Evolutionary conservation across 306 rosid genomes (phyloP).

Genomic region (Cicer cuneatum): DNA sequence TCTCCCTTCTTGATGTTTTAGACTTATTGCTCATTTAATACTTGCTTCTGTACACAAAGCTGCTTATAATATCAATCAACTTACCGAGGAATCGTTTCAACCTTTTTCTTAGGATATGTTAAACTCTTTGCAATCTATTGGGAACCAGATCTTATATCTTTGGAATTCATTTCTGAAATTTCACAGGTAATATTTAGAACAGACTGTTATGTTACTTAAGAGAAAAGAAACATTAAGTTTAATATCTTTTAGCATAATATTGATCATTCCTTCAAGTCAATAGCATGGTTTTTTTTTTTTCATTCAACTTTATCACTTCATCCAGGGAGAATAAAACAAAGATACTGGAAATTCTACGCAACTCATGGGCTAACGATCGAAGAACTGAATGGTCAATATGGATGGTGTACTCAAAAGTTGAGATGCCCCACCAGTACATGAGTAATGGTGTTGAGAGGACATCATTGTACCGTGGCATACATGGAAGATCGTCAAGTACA

Average conservation of each 20-base stretch:
- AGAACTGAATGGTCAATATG: conserved; percentile 94
- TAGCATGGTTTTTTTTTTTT: conserved; percentile 40
- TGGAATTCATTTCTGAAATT: conserved; percentile 87
- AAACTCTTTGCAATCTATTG: conserved; percentile 59
- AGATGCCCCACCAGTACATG: conserved; percentile 72
- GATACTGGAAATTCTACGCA: conserved; percentile 73
- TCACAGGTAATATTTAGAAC: conserved; percentile 65
- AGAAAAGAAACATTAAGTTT: conserved; percentile 6
- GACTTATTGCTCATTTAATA: conserved; percentile 26
- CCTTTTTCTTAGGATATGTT: conserved; percentile 59
- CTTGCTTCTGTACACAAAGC: conserved; percentile 25
- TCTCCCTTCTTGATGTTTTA: conserved; percentile 35
- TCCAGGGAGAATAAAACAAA: conserved; percentile 76
- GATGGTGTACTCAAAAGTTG: conserved; percentile 89
- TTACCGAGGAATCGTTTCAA: conserved; percentile 48
- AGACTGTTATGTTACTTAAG: conserved; percentile 5
- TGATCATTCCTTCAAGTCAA: not conserved
- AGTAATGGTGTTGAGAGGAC: conserved; percentile 56
- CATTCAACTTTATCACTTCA: conserved; percentile 37
- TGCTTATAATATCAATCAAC: conserved; percentile 49
- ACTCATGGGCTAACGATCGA: conserved; percentile 78
- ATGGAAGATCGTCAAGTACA: conserved; percentile 58
- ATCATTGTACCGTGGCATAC: conserved; percentile 55
- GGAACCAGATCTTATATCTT: conserved; percentile 69
- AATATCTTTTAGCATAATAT: conserved; percentile 12